Percentiles rank a stretch among this genome's conserved stretches.
Evolutionary conservation across 2,329 filamentous ascomycete genomes (phyloP).

Genomic region (Colletotrichum higginsianum): DNA sequence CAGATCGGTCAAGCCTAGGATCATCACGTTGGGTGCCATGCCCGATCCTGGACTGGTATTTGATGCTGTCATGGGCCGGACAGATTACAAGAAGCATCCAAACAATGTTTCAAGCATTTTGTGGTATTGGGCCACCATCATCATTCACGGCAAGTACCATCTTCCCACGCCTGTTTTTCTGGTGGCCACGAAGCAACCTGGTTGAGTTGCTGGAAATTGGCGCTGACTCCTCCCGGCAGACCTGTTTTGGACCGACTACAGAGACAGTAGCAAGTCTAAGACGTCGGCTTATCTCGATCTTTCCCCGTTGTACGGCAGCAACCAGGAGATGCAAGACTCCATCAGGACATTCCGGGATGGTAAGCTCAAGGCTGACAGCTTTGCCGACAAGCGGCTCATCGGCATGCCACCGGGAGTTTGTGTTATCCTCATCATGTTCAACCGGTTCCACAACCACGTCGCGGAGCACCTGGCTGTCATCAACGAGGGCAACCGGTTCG

Average conservation of each 20-base stretch:
- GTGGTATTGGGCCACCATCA: constrained; percentile 67
- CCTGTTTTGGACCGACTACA: constrained; percentile 78
- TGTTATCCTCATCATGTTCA: constrained; percentile 83
- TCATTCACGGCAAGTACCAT: constrained; percentile 73
- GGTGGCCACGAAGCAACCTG: no score
- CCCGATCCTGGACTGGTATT: constrained; percentile 77
- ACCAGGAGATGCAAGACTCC: constrained; percentile 74
- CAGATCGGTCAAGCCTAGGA: constrained; percentile 72
- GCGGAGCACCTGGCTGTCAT: constrained; percentile 85
- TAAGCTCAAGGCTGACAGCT: constrained; percentile 80
- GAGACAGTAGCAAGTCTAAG: constrained; percentile 72
- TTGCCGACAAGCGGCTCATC: constrained; percentile 78
- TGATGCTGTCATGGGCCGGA: constrained; percentile 71
- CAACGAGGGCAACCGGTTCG: constrained; percentile 87
- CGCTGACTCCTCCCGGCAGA: constrained; percentile 55
- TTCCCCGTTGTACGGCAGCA: constrained; percentile 79
- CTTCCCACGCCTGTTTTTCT: background rate
- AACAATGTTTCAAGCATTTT: constrained; percentile 81
- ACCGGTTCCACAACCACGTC: constrained; percentile 89
- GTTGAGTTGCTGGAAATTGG: background rate
- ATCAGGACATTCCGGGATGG: constrained; percentile 81
- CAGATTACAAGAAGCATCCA: constrained; percentile 70
- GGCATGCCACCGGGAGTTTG: constrained; percentile 81
- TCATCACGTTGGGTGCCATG: constrained; percentile 72
- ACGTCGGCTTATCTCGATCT: constrained; percentile 82